Conservation (phyloP, 1,284 basidiomycete genomes). For the Pseudozyma sp. region DNA sequence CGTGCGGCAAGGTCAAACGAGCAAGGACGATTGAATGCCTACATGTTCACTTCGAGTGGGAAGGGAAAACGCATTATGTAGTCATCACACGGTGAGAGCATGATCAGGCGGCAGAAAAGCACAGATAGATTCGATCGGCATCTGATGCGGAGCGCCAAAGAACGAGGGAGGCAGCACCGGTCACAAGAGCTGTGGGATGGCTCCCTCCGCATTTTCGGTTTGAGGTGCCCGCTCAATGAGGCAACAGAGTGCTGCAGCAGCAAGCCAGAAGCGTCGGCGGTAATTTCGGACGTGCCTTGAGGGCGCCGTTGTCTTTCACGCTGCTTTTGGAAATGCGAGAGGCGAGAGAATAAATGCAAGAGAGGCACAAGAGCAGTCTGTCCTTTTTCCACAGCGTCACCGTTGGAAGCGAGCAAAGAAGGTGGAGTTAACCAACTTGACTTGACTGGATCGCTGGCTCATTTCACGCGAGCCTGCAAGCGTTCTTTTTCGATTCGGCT, state of each 20-base stretch:
- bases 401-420: background rate
- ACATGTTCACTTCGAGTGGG: background rate
- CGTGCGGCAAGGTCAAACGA: too few relatives aligned
- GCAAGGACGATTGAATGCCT: too few relatives aligned
- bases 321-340: constrained; percentile 31
- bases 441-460: background rate
- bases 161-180: background rate
- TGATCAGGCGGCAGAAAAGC: background rate
- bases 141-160: constrained; percentile 1
- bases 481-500: background rate
- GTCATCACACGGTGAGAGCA: background rate
- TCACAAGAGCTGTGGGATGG: background rate
- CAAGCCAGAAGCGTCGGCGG: constrained; percentile 3
- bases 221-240: background rate
- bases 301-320: constrained; percentile 30
- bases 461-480: constrained; percentile 4
- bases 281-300: constrained; percentile 11
- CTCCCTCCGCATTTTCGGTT: background rate
- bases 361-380: background rate
- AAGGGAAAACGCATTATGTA: constrained; percentile 10
- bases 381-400: background rate
- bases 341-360: background rate
- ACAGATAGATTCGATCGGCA: constrained; percentile 12
- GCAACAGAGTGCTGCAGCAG: background rate
- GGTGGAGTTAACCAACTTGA: background rate